Base-by-base conservation (phyloP, 768 basidiomycete genomes). In the Podaxis rugospora region DNA sequence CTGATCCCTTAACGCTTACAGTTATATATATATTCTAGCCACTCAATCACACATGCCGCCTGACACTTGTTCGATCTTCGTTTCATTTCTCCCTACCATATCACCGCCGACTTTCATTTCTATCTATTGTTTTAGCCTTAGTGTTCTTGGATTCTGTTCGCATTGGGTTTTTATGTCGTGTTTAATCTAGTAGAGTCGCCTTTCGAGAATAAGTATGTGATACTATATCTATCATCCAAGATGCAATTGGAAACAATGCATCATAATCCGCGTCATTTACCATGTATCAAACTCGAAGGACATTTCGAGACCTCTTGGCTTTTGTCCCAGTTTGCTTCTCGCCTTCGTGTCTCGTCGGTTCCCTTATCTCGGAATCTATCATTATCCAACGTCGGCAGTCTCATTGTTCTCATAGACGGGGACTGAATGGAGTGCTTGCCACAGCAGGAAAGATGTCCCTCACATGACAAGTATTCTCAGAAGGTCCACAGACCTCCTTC, bases 341-440 rank as follows among this genome's bases (percentile, higher is more conserved):
- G 75, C 61, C 80, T 75, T 61, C 83, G 74, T 9, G 80, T 80
- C 70, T 82, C 77, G 36, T 80, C 78, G 63, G 76, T 78, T 64
- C 80, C 80, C 53, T 69, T 67, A 10, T 79, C 77, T 70, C 78
- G 80, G 11, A 83, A 72, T 63, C 75, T 78, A 3, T 11, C 18
- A 49, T 25, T 21, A 49, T 49, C 47, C 27, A 3, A 49, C 47
- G 47, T 49, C 47, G 47, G 13, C 25, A 13, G 47, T 49, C 18
- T 49, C 21, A 3, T 11, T 49, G 7, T 27, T 27, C 11, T 5
- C 11, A 9, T 49, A 27, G 13, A 27, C 25, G 21, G 13, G 21
- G 47, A 7, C 18, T 49, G 25, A 49, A 49, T 49, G 23, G 47
- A 21, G 47, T 49, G 47, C 21, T 49, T 5, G 13, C 47, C 47